Base-by-base conservation (phyloP, 2,329 filamentous ascomycete genomes). In the Fusarium sp. region DNA sequence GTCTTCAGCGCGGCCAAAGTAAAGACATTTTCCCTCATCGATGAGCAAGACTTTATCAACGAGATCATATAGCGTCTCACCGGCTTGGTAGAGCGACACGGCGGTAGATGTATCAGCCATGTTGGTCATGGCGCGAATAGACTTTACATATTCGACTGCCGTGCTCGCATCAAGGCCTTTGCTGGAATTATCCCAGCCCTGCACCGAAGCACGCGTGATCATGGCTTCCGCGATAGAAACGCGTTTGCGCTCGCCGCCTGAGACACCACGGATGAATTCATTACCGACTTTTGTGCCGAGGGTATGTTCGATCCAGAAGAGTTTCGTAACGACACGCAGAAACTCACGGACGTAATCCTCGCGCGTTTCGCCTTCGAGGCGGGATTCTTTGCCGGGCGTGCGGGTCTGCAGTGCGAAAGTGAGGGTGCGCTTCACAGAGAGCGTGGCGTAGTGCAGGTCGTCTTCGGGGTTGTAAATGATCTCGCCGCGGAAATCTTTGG, bases 11-110 rank as follows among this genome's bases (percentile, higher is more conserved):
- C 85, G 85, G 5, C 93, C 93, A 75, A 91, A 95, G 83, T 90
- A 95, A 26, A 94, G 89, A 73, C 92, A 92, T 65, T 90, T 88
- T 7, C 93, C 93, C 57, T 91, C 63, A 69, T 94, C 91, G 54
- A 95, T 92, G n/a, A 95, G 88, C 49, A 94, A 81, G 1, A 94
- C 92, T 81, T 94, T 94, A 80, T 94, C 93, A 83, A 93, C 93
- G 5, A 92, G 84, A 5, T 90, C 84, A 75, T 90, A 92, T 35
- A 93, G 89, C 6, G 86, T 88, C 64, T 93, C 90, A 9, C 90
- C 89, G 1, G 91, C 91, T 78, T 93, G 91, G 80, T 94, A 94
- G 0, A 94, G 84, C 88, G 92, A 91, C 4, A 94, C 91, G 4
- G 89, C 85, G 0, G 92, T 93, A 4, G 93, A 91, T 22, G 93